Base-by-base conservation (phyloP, 257 asterid genomes). In the Buddleja alternifolia region DNA sequence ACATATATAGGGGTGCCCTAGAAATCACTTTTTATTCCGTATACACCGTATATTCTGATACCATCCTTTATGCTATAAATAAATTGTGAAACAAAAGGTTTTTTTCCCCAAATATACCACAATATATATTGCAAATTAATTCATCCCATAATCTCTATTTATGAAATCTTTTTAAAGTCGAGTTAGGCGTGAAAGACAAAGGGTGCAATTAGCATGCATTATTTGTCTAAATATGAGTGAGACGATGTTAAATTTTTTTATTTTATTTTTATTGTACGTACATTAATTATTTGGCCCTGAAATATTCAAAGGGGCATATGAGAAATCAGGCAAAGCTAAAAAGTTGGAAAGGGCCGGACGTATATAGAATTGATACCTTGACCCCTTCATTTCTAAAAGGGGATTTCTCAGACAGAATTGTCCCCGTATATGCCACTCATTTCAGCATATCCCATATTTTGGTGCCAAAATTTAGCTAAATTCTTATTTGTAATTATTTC, bases 371-470 rank as follows among this genome's bases (percentile, higher is more conserved):
- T 56, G 23, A 29, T 56, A 29, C 39, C 24, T 48, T 48, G 54
- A 48, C 57, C 57, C 57, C 14, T 3, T 48, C 10, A 19, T 51
- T 21, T 10, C 3, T 1, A 53, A 37, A 52, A 66, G 53, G 44
- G 42, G 29, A 56, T 10, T 25, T 69, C 46, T 20, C 14, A n/a
- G 16, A 5, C 15, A 58, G 67, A 46, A 69, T 57, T 57, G 60
- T 69, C 51, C 51, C 60, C 45, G 74, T 48, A 69, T 69, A 58
- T 69, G 67, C 74, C 47, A 8, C 34, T 25, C 19, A 7, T 69
- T 45, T 47, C 51, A 50, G 67, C 45, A 69, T 45, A 69, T 57
- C 59, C 74, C 21, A 40, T 6, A 39, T 6, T 56, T 55, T 67
- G 57, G 56, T 51, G 36, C 57, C 36, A 20, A 24, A 51, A 51